These are phyloP conservation scores for Gnetum montanum DNA, from an alignment of 75 land plant genomes.

Conservation along the genomic window DNA sequence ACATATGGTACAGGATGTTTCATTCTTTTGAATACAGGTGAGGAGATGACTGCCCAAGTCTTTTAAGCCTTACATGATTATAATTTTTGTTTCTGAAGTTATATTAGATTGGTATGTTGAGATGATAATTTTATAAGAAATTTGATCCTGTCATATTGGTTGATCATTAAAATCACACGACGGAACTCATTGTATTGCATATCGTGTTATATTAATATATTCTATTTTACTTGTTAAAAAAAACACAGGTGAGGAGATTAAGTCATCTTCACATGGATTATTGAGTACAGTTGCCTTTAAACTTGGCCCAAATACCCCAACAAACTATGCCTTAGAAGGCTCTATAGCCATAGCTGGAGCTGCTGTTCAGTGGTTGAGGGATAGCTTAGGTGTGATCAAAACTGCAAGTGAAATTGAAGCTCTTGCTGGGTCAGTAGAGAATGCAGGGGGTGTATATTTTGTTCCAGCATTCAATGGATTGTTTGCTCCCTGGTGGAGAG, in stretches of 20 bases:
- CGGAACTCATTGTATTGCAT: no score
- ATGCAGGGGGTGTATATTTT: conserved; percentile 87
- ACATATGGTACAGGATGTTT: conserved; percentile 98
- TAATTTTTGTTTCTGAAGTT: no score
- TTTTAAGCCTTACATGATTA: no score
- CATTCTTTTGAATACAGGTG: conserved; percentile 62
- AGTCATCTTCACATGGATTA: conserved; percentile 71
- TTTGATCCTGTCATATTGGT: no score
- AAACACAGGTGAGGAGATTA: conserved; percentile 54
- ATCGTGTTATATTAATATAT: no score
- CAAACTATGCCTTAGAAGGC: conserved; percentile 92
- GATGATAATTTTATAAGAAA: no score
- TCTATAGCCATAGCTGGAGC: conserved; percentile 98
- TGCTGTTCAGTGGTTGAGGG: conserved; percentile 98
- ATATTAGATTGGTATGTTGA: no score
- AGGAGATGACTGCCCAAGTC: not conserved
- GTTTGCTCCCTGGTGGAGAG: conserved; percentile 99
- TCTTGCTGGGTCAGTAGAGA: conserved; percentile 55
- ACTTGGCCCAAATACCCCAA: conserved; percentile 71
- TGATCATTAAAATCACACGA: no score
- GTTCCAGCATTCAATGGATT: conserved; percentile 99
- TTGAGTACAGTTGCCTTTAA: conserved; percentile 80
- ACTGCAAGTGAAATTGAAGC: conserved; percentile 73
- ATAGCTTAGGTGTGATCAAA: conserved; percentile 75
- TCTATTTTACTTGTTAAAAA: no score